Evolutionary conservation across 2,329 filamentous ascomycete genomes (phyloP), one percentile per base, ranked within the genome.

Genomic region (Diaporthe destruens): DNA sequence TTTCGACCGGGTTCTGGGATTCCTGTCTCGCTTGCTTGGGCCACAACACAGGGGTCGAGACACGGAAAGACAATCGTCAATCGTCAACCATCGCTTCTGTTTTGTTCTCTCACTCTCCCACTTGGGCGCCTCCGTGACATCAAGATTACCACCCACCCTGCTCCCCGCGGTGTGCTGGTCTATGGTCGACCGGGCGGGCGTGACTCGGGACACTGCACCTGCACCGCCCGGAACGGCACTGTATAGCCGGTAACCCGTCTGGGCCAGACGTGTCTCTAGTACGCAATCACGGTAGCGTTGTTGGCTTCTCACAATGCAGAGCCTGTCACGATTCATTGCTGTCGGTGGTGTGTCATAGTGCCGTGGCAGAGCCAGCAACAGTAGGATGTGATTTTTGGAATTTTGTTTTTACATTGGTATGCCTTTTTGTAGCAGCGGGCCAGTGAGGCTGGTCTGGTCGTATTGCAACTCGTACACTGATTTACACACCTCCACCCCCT

Each of bases 111-210:
- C 55, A 16, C 42, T 49, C n/a, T 53, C 61, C 36, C 11, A 53
- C 39, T 36, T 66, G 32, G 61, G 51, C 11, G 47, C 39, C 47
- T 63, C 57, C 53, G 47, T 53, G 61, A 66, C 61, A 66, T 66
- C 61, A 53, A 39, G 44, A 65, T 51, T 53, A 53, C 47, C 18
- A 66, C 32, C 47, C 61, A 53, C 32, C 32, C 20, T 32, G 44
- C 18, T 20, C 59, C 59, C 25, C 39, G 18, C 39, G 42, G 3
- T 61, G 57, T 29, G 34, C 14, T 63, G 23, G 9, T 32, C 47
- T 34, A 36, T 25, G 20, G 29, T 32, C 25, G 29, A 20, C 61
- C 61, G 29, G 25, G 44, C 47, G 61, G 47, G 39, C 47, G 36
- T 53, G 61, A 66, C 61, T 66, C 61, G 61, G 61, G 29, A 66